Evolutionary conservation across 176 grass and related monocot genomes (phyloP), one percentile per base, ranked within the genome.

Genomic region (Melocanna baccifera): DNA sequence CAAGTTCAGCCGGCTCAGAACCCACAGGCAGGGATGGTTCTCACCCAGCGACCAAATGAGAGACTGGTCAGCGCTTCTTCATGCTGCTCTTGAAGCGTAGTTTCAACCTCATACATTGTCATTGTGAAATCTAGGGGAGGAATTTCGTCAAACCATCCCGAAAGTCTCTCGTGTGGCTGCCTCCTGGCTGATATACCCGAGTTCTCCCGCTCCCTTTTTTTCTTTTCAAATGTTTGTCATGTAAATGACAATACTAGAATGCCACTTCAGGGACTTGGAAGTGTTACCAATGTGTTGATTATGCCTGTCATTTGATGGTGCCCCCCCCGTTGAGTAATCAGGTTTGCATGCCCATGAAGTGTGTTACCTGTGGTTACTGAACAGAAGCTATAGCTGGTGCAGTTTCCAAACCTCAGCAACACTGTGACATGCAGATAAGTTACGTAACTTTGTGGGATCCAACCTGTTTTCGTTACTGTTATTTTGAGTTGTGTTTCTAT

Each of bases 71-170:
- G 85, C 66, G 59, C 75, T 75, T 68, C 93, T 67, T 92, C 93
- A 14, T 99, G 97, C 88, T 99, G 97, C 87, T 94, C 97, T 84
- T 98, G 89, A 90, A 79, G 28, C 63, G 16, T 50, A 69, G 6
- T 76, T 46, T 76, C 37, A 28, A 55, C 59, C 43, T 28, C 20
- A 62, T 23, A 79, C 28, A 28, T 23, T 62, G 26, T 59, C 65
- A 29, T 61, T 58, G 13, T 37, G 76, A 82, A 76, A 51, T 86
- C 64, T 43, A 68, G 12, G 41, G 53, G 39, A 86, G 79, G 68
- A 86, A 72, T 32, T 83, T 80, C 7, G 57, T 25, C 76, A 83
- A 82, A 75, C 61, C 67, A 56, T 83, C 58, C 40, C 39, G 11
- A 23, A 83, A 63, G 48, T 62, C 43, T 83, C 78, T 70, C 25